Evolutionary conservation across 371 early-diverging fungal genomes (phyloP), one percentile per base, ranked within the genome.

Genomic region (Coemansia linderi): DNA sequence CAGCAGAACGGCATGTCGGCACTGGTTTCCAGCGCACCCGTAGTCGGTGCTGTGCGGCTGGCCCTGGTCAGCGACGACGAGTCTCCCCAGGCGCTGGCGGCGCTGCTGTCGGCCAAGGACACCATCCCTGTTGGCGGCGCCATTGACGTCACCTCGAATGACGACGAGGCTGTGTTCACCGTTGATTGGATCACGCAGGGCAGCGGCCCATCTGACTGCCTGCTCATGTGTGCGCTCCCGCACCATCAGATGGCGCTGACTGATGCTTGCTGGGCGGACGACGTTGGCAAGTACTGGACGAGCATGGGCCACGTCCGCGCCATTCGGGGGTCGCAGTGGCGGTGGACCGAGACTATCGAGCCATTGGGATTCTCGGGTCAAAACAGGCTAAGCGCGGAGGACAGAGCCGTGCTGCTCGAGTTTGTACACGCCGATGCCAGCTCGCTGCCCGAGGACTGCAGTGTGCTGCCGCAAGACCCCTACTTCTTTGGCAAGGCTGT

Each of bases 401-500:
- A 86, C n/a, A 68, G 82, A 40, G 71, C 56, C 3, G 44, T 65
- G 3, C 63, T 86, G 0, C 73, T 57, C 5, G 68, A 74, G 10
- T 84, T 86, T 59, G 75, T 86, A 0, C 63, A 76, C 1, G 24
- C 61, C 5, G 83, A 90, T 39, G 73, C 74, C 0, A 58, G 43
- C 4, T 0, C 67, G 0, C 68, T 82, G 15, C 58, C 68, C 4
- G 44, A 31, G 0, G 85, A 85, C 17, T 43, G 39, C 7, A 43
- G 43, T 1, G 54, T 19, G 27, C 50, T 68, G 37, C 72, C 83
- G 19, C 79, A 69, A 27, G 85, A 89, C 66, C 88, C 86, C 29
- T 92, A 92, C 64, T 89, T 89, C 72, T 87, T 89, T 37, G 92
- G 92, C 69, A 92, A 92, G 68, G 86, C 86, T 0, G 62, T 91